A percentile compares a stretch with the other conserved stretches of the same genome.
phyloP scores from a whole-genome alignment of 805 yeast genomes.

The Saccharomycopsis amapae region DNA sequence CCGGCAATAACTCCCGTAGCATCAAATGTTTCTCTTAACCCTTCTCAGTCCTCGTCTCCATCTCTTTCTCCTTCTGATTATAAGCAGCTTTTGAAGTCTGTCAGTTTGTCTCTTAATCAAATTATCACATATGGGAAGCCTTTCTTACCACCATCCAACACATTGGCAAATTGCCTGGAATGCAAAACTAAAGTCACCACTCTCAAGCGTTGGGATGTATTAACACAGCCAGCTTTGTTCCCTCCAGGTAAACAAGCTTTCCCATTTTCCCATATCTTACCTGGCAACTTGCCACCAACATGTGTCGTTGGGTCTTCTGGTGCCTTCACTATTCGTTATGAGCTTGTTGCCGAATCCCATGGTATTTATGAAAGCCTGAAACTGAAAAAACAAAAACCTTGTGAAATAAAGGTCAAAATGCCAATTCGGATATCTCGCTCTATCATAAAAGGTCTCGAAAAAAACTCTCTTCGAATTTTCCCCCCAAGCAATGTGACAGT shows the following conservation, averaged over 20 bases:
- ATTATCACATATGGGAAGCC: slow-evolving; percentile 60
- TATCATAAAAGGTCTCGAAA: slow-evolving; percentile 71
- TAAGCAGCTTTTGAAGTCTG: slow-evolving; percentile 43
- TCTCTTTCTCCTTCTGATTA: not conserved
- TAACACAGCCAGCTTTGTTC: slow-evolving; percentile 51
- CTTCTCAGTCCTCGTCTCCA: not conserved
- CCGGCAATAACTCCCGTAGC: not conserved
- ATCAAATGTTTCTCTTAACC: not conserved
- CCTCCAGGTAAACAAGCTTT: slow-evolving; percentile 70
- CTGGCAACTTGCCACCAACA: slow-evolving; percentile 84
- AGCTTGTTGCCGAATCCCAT: slow-evolving; percentile 54
- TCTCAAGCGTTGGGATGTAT: slow-evolving; percentile 84
- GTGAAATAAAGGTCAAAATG: slow-evolving; percentile 38
- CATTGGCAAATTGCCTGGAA: slow-evolving; percentile 46
- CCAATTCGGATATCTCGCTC: slow-evolving; percentile 75
- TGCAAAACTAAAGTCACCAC: slow-evolving; percentile 52
- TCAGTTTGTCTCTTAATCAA: slow-evolving; percentile 66
- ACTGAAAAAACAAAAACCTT: slow-evolving; percentile 30
- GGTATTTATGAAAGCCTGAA: slow-evolving; percentile 30
- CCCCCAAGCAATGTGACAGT: slow-evolving; percentile 94
- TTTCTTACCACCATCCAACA: slow-evolving; percentile 45
- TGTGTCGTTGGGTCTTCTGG: slow-evolving; percentile 47
- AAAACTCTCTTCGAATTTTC: slow-evolving; percentile 81
- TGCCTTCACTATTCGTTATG: slow-evolving; percentile 56
- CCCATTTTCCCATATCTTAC: slow-evolving; percentile 84